Evolutionary conservation across 1,284 basidiomycete species (phyloP).

Genomic region (Naganishia cerealis): DNA sequence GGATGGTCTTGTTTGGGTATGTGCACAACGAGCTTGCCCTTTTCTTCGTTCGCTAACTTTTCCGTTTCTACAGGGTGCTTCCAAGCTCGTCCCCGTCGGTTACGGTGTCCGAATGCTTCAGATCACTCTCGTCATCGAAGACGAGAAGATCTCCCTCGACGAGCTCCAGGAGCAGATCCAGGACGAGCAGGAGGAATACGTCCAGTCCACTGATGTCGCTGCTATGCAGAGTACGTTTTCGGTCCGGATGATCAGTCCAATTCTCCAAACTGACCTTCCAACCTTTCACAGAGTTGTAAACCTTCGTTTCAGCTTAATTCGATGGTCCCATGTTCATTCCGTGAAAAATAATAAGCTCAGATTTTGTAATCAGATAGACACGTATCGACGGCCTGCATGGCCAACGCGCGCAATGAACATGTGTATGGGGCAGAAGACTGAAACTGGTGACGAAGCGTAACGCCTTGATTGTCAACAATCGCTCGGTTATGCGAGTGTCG

Average conservation of each 20-base stretch:
- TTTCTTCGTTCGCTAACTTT: not conserved
- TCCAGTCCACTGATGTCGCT: constrained; percentile 89
- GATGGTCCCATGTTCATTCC: not conserved
- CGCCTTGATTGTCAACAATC: too few species aligned
- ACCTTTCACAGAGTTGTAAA: constrained; percentile 29
- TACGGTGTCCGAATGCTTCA: constrained; percentile 90
- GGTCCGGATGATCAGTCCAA: not conserved
- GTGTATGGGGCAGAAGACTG: not conserved
- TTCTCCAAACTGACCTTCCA: not conserved
- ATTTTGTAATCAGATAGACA: constrained; percentile 27
- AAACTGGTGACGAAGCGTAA: not conserved
- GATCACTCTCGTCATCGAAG: constrained; percentile 89
- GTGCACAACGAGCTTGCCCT: not conserved
- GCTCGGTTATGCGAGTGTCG: too few species aligned
- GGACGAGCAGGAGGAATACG: constrained; percentile 83
- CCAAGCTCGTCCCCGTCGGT: constrained; percentile 88
- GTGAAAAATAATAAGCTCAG: constrained; percentile 22
- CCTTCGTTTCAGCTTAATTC: not conserved
- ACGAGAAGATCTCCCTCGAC: constrained; percentile 87
- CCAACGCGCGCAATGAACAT: constrained; percentile 20
- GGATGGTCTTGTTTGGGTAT: constrained; percentile 87
- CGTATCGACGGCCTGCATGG: constrained; percentile 28
- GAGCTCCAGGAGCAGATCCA: constrained; percentile 87
- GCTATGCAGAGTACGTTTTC: constrained; percentile 70
- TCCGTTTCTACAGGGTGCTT: constrained; percentile 53